These are phyloP conservation scores for Hanseniaspora nectarophila DNA, from an alignment of 805 yeast species.

Conservation along the genomic window DNA sequence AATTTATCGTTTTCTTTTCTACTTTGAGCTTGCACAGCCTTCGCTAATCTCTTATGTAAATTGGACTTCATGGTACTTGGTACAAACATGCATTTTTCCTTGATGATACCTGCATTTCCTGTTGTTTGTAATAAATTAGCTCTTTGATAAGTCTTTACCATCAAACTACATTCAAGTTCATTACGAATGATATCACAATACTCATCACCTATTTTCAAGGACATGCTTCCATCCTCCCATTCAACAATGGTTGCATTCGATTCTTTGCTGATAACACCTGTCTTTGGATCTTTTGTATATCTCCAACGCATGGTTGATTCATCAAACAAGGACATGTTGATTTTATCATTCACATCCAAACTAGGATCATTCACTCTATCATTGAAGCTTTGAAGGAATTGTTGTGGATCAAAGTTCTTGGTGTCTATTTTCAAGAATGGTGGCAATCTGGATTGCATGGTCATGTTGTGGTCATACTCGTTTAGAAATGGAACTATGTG, in stretches of 20 bases:
- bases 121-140: slow-evolving; percentile 53
- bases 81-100: slow-evolving; percentile 57
- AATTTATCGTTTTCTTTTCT: slow-evolving; percentile 25
- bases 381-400: slow-evolving; percentile 41
- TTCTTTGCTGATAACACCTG: slow-evolving; percentile 61
- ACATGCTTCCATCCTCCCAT: slow-evolving; percentile 88
- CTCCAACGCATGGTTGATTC: slow-evolving; percentile 92
- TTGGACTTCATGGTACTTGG: slow-evolving; percentile 85
- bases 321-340: slow-evolving; percentile 55
- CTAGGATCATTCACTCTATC: slow-evolving; percentile 28
- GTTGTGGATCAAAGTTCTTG: slow-evolving; percentile 71
- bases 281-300: slow-evolving; percentile 60
- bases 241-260: slow-evolving; percentile 81
- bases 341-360: slow-evolving; percentile 36
- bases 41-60: slow-evolving; percentile 69
- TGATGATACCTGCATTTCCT: slow-evolving; percentile 47
- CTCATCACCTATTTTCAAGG: slow-evolving; percentile 79
- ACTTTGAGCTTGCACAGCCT: slow-evolving; percentile 39
- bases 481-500: slow-evolving; percentile 38
- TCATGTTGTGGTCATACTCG: slow-evolving; percentile 32
- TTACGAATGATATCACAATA: slow-evolving; percentile 64
- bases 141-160: slow-evolving; percentile 58
- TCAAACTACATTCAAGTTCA: slow-evolving; percentile 55
- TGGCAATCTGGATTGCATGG: slow-evolving; percentile 53
- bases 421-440: slow-evolving; percentile 74